Evolutionary conservation across 495 filamentous ascomycete genomes (phyloP), one percentile per base, ranked within the genome.

Genomic region (Hypomontagnella submonticulosa): DNA sequence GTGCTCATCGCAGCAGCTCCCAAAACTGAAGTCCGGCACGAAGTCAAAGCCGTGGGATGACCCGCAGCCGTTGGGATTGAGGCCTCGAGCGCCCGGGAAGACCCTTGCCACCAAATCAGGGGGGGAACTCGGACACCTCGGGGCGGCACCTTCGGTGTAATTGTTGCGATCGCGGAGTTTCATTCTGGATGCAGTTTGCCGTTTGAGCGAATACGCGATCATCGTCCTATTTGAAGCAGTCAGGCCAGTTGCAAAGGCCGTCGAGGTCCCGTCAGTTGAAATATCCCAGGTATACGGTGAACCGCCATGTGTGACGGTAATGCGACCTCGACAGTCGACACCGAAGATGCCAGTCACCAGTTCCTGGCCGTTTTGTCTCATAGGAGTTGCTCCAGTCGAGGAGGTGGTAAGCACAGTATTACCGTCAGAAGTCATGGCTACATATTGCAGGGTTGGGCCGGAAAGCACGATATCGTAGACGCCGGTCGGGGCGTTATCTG

Each of bases 1-100:
- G 36, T 68, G 54, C 2, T 46, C 41, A 23, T 56, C 42, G 48
- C 69, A 61, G 42, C 60, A 65, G 15, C 50, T 19, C 4, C 65
- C 52, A 16, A 53, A 71, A 46, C 58, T 55, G 2, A 66, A 51
- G 50, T 71, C 37, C 1, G 55, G 55, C 5, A 59, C 38, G 15
- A 40, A 15, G 13, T 59, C 32, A 30, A 50, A 16, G n/a, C 30
- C 32, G 1, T 37, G 34, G 5, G 27, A 0, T 13, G 55, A 6
- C 5, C 55, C 55, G 13, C 55, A 59, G 13, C 55, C 55, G 55
- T 59, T 59, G 27, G 55, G 32, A 10, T 33, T 2, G 11, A 19
- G 40, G 20, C 2, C 4, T 16, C 27, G 47, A 20, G 47, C 47
- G 11, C 47, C 47, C n/a, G 47, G 47, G 32, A 50, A 50, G 27